Conservation (phyloP, 2,329 filamentous ascomycete species). For the Paraphoma sp. region DNA sequence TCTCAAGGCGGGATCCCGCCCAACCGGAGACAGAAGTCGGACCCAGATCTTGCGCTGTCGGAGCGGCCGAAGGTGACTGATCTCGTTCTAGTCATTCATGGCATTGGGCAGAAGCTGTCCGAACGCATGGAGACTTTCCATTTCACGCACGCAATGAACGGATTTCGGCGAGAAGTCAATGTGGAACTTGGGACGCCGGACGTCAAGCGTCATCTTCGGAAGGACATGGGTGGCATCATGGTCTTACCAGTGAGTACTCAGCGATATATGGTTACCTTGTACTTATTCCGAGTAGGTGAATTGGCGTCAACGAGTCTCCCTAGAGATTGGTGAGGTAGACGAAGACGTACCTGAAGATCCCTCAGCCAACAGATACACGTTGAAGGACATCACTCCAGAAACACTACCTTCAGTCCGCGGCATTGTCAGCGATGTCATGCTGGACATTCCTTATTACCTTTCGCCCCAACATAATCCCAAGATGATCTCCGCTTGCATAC, state of each 20-base stretch:
- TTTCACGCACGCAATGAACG: conserved; percentile 95
- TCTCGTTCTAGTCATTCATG: conserved; percentile 88
- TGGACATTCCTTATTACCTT: conserved; percentile 97
- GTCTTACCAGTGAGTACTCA: conserved; percentile 68
- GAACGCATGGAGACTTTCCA: conserved; percentile 95
- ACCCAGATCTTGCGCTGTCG: conserved; percentile 68
- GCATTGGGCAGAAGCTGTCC: conserved; percentile 95
- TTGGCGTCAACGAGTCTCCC: conserved; percentile 86
- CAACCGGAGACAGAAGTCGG: conserved; percentile 47
- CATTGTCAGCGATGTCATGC: conserved; percentile 96
- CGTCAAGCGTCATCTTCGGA: conserved; percentile 77
- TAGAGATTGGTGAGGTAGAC: conserved; percentile 74
- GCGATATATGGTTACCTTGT: background rate
- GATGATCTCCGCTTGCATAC: conserved; percentile 88
- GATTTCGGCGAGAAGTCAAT: conserved; percentile 85
- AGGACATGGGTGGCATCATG: conserved; percentile 89
- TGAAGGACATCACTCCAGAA: conserved; percentile 90
- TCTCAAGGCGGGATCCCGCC: conserved; percentile 53
- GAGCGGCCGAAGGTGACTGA: conserved; percentile 80
- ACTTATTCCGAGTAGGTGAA: conserved; percentile 65
- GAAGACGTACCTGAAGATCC: conserved; percentile 61
- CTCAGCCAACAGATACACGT: conserved; percentile 66
- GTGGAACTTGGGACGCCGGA: conserved; percentile 77
- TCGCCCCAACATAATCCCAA: conserved; percentile 88
- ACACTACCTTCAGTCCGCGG: conserved; percentile 89